Evolutionary conservation across 2,329 filamentous ascomycete species (phyloP).

Genomic region (Trichoderma koningii): DNA sequence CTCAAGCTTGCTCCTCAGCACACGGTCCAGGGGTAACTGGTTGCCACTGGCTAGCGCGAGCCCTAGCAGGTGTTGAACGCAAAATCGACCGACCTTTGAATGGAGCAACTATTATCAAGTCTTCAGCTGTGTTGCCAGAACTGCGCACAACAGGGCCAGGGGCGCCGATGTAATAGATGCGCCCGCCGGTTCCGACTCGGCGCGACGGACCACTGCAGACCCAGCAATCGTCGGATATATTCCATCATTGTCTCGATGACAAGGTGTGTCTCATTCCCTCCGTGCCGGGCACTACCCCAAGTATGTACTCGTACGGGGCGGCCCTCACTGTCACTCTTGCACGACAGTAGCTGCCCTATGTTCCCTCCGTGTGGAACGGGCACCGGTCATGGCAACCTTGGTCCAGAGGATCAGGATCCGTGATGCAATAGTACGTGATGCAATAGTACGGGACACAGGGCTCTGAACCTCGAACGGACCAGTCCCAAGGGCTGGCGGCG

Average conservation of each 20-base stretch:
- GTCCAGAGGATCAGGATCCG: not conserved
- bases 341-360: constrained; percentile 10
- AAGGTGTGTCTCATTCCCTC: constrained; percentile 1
- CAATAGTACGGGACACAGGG: constrained; percentile 10
- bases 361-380: constrained; percentile 12
- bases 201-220: constrained; percentile 18
- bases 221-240: constrained; percentile 7
- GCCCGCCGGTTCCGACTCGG: constrained; percentile 27
- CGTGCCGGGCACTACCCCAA: not conserved
- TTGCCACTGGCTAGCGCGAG: constrained; percentile 24
- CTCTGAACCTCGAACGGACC: not conserved
- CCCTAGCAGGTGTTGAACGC: constrained; percentile 8
- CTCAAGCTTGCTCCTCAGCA: constrained; percentile 17
- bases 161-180: not conserved
- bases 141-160: constrained; percentile 9
- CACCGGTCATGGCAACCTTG: constrained; percentile 2
- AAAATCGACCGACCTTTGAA: constrained; percentile 13
- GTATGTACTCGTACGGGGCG: constrained; percentile 2
- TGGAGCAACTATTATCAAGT: constrained; percentile 7
- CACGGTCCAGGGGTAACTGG: constrained; percentile 25
- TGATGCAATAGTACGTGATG: constrained; percentile 15
- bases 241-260: not conserved
- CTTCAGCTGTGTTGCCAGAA: constrained; percentile 23
- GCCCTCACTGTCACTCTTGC: constrained; percentile 6
- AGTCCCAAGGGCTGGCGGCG: constrained; percentile 7